These are phyloP conservation scores for Neurospora sp. DNA, from an alignment of 2,329 filamentous ascomycete genomes.

Conservation along the genomic window DNA sequence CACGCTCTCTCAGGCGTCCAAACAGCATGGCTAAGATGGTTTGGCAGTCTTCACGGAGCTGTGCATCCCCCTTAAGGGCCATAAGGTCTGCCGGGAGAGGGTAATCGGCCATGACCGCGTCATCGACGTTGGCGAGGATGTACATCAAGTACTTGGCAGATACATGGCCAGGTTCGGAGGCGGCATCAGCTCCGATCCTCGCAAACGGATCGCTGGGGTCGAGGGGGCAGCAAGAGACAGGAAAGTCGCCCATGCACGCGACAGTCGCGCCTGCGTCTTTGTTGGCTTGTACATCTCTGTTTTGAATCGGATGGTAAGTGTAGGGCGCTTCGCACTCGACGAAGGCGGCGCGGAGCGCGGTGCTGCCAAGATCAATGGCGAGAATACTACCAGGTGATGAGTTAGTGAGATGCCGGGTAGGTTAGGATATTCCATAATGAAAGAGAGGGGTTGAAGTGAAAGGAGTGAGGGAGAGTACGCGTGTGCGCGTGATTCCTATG, in stretches of 20 bases:
- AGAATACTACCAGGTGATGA: background rate
- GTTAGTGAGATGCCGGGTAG: background rate
- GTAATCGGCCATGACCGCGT: slow-evolving; percentile 2
- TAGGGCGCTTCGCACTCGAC: background rate
- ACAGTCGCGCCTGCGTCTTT: background rate
- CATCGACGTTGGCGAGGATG: slow-evolving; percentile 1
- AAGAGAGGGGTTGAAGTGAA: background rate
- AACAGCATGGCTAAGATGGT: background rate
- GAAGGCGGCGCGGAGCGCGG: background rate
- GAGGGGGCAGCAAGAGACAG: slow-evolving; percentile 3
- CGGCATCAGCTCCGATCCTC: background rate
- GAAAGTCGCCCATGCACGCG: slow-evolving; percentile 2
- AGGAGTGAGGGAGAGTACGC: too few species aligned
- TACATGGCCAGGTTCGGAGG: background rate
- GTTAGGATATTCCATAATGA: background rate
- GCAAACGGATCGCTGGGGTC: background rate
- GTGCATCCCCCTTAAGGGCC: background rate
- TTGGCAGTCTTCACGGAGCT: background rate
- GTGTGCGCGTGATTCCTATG: background rate
- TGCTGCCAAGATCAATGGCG: slow-evolving; percentile 1
- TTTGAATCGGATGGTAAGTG: background rate
- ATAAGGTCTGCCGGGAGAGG: background rate
- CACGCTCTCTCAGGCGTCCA: background rate
- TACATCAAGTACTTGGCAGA: slow-evolving; percentile 6
- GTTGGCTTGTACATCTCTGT: background rate